Percentiles rank a stretch among this genome's conserved stretches.
phyloP scores from a whole-genome alignment of 805 yeast species.

The Yarrowia sp. region DNA sequence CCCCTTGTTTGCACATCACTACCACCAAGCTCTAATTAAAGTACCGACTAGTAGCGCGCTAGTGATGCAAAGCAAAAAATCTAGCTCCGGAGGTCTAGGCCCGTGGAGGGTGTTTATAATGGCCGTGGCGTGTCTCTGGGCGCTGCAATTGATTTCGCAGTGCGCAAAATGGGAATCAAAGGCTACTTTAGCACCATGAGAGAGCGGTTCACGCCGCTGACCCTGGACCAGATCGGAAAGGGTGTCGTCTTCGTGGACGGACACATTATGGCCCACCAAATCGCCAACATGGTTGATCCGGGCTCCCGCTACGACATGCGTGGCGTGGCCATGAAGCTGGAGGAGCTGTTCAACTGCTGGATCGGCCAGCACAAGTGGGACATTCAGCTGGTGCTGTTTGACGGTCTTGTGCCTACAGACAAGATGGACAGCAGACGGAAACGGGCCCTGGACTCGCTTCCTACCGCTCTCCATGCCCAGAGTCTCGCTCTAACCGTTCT shows the following conservation, averaged over 20 bases:
- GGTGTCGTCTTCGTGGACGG: constrained; percentile 29
- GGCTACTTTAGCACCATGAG: constrained; percentile 24
- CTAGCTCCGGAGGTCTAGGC: constrained; percentile 10
- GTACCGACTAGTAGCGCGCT: constrained; percentile 20
- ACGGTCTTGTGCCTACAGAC: constrained; percentile 17
- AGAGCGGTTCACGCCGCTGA: constrained; percentile 29
- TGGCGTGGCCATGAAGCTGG: constrained; percentile 22
- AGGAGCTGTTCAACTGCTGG: constrained; percentile 30
- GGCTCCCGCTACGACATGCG: constrained; percentile 24
- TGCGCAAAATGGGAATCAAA: constrained; percentile 18
- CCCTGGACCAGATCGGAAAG: constrained; percentile 26
- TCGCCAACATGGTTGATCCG: constrained; percentile 35
- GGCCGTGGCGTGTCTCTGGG: not conserved
- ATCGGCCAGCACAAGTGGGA: constrained; percentile 28
- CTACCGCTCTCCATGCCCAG: constrained; percentile 18
- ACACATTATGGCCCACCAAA: constrained; percentile 33
- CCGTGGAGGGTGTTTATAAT: constrained; percentile 1
- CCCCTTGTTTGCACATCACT: not conserved
- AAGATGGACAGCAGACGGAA: constrained; percentile 17
- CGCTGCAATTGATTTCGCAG: not conserved
- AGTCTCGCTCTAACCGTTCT: constrained; percentile 17
- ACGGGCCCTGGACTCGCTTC: constrained; percentile 17
- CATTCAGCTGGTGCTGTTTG: constrained; percentile 30
- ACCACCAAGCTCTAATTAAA: not conserved
- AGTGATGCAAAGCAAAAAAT: constrained; percentile 10